phyloP scores from a whole-genome alignment of 1,284 basidiomycete genomes.

The Ceratobasidium sp. region DNA sequence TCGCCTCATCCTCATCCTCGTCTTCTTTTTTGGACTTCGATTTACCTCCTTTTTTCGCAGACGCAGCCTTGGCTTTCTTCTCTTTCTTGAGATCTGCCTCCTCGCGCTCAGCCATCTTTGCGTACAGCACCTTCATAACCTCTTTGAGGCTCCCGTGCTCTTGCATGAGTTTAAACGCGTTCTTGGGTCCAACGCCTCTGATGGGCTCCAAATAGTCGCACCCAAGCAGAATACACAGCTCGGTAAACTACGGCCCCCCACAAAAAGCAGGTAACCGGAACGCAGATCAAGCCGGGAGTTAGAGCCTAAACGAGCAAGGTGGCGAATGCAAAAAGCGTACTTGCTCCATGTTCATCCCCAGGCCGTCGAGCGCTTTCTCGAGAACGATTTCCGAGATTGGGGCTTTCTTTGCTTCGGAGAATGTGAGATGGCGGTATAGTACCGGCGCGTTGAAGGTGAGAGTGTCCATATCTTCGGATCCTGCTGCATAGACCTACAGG shows the following conservation, averaged over 20 bases:
- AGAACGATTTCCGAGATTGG: constrained; percentile 97
- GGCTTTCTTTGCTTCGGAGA: constrained; percentile 98
- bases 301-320: constrained; percentile 17
- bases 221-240: constrained; percentile 95
- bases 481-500: constrained; percentile 89
- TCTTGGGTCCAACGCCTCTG: constrained; percentile 94
- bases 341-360: constrained; percentile 92
- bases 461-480: constrained; percentile 99
- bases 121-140: constrained; percentile 84
- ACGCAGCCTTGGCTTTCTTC: constrained; percentile 52
- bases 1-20: constrained; percentile 47
- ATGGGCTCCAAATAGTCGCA: constrained; percentile 99
- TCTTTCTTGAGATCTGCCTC: constrained; percentile 52
- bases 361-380: constrained; percentile 82
- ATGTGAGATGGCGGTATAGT: constrained; percentile 94
- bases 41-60: constrained; percentile 48
- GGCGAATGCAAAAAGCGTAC: constrained; percentile 57
- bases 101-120: constrained; percentile 68
- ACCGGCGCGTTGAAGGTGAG: constrained; percentile 95
- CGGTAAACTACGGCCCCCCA: constrained; percentile 79
- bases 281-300: neutral
- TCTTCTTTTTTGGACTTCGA: constrained; percentile 49
- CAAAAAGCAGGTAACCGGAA: neutral
- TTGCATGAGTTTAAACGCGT: constrained; percentile 90
- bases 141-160: constrained; percentile 85